Evolutionary conservation across 2,329 filamentous ascomycete species (phyloP).

Genomic region (Nemania sp.): DNA sequence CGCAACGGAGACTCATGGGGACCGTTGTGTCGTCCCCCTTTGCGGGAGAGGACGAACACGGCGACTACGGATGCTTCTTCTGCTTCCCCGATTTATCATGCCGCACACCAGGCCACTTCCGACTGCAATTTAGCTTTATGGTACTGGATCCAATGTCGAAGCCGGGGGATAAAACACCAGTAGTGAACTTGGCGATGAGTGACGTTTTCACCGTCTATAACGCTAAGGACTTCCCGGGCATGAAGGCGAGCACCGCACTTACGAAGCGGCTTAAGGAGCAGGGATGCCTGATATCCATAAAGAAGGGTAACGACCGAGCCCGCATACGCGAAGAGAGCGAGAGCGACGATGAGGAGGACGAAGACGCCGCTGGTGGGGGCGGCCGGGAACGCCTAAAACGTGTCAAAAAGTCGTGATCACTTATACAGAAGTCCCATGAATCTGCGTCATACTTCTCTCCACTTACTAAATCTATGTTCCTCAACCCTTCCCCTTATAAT

Average conservation of each 20-base stretch:
- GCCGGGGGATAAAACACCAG: constrained; percentile 55
- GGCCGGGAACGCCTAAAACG: constrained; percentile 32
- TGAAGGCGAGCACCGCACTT: constrained; percentile 74
- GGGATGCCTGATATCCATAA: constrained; percentile 82
- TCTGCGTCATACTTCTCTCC: no score
- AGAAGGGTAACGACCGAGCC: constrained; percentile 77
- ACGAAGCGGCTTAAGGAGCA: constrained; percentile 77
- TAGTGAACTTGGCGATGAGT: constrained; percentile 60
- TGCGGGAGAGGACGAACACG: constrained; percentile 73
- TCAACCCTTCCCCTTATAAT: no score
- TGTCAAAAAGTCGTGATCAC: constrained; percentile 32
- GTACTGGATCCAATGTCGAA: constrained; percentile 67
- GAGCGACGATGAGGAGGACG: constrained; percentile 50
- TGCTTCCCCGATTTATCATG: constrained; percentile 83
- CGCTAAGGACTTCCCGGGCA: constrained; percentile 84
- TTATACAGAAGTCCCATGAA: background rate
- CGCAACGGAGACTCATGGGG: constrained; percentile 78
- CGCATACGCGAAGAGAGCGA: constrained; percentile 48
- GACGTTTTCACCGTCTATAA: constrained; percentile 79
- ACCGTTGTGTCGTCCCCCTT: constrained; percentile 77
- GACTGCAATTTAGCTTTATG: constrained; percentile 73
- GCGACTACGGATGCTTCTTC: constrained; percentile 78
- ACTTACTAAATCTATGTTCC: no score
- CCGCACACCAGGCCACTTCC: constrained; percentile 74
- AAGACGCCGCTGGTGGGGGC: constrained; percentile 38